These are phyloP conservation scores for Fusarium coffeatum DNA, from an alignment of 2,329 filamentous ascomycete genomes.

Conservation along the genomic window DNA sequence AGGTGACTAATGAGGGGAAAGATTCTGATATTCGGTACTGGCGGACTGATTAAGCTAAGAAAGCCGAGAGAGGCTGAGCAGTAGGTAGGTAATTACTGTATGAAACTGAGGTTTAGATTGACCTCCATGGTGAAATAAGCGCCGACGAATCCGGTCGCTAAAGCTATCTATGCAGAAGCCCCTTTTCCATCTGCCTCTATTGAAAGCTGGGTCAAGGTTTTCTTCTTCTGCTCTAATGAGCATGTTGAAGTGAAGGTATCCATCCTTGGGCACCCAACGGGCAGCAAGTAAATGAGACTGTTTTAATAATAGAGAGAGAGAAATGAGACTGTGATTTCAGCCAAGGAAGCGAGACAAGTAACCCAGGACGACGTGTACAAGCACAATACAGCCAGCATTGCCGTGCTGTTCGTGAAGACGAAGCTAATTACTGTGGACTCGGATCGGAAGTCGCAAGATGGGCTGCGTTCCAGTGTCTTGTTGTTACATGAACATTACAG, in stretches of 20 bases:
- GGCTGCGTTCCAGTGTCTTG: slow-evolving; percentile 33
- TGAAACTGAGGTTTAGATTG: slow-evolving; percentile 20
- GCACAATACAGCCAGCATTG: background rate
- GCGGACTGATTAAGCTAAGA: slow-evolving; percentile 11
- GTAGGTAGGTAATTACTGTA: background rate
- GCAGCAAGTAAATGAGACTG: slow-evolving; percentile 41
- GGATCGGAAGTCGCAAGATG: slow-evolving; percentile 21
- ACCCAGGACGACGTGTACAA: slow-evolving; percentile 28
- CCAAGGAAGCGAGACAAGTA: slow-evolving; percentile 32
- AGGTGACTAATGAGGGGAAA: slow-evolving; percentile 9
- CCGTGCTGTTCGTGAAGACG: slow-evolving; percentile 11
- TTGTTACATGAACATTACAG: slow-evolving; percentile 6
- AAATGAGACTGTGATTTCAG: slow-evolving; percentile 39
- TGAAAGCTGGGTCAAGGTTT: slow-evolving; percentile 4
- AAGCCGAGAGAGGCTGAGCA: slow-evolving; percentile 40
- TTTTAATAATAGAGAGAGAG: slow-evolving; percentile 18
- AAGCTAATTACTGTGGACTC: slow-evolving; percentile 14
- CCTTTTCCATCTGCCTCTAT: background rate
- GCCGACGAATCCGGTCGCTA: slow-evolving; percentile 39
- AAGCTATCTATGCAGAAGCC: slow-evolving; percentile 20
- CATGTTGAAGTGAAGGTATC: slow-evolving; percentile 31
- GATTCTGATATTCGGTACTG: slow-evolving; percentile 11
- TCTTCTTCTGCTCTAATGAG: slow-evolving; percentile 5
- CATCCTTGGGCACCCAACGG: slow-evolving; percentile 39
- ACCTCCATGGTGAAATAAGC: slow-evolving; percentile 15